A percentile compares a stretch with the other conserved stretches of the same genome.
These are phyloP conservation scores for Aspergillus sp. DNA, from an alignment of 2,329 filamentous ascomycete genomes.

Conservation along the genomic window DNA sequence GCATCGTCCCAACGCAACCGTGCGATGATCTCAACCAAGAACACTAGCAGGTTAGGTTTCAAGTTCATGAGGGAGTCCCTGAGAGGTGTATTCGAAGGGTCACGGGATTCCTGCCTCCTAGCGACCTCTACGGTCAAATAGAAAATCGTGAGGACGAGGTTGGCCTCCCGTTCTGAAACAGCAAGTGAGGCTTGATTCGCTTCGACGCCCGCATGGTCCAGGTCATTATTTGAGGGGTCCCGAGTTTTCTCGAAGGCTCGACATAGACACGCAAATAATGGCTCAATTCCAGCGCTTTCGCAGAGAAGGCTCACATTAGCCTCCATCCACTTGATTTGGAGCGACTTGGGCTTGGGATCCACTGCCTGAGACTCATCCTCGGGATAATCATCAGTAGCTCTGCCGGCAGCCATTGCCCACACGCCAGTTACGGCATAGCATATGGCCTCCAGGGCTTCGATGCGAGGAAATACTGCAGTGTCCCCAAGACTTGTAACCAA, in stretches of 20 bases:
- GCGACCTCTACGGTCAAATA: conserved; percentile 43
- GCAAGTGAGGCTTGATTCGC: conserved; percentile 32
- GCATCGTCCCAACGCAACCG: conserved; percentile 68
- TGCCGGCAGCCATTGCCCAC: conserved; percentile 66
- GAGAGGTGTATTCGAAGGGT: conserved; percentile 22
- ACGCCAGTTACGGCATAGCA: conserved; percentile 62
- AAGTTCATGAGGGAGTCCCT: conserved; percentile 49
- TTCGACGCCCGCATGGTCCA: conserved; percentile 29
- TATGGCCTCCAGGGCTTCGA: conserved; percentile 46
- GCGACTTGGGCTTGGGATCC: conserved; percentile 46
- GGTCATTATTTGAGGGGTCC: conserved; percentile 19
- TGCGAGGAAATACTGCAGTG: conserved; percentile 38
- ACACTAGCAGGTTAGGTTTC: conserved; percentile 67
- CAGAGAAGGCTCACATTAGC: conserved; percentile 38
- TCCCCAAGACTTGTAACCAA: conserved; percentile 37
- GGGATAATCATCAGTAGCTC: conserved; percentile 27
- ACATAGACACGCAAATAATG: conserved; percentile 37
- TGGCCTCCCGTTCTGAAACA: conserved; percentile 39
- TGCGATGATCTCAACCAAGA: conserved; percentile 67
- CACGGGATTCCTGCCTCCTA: conserved; percentile 32
- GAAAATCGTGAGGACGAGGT: conserved; percentile 41
- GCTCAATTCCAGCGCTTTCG: conserved; percentile 33
- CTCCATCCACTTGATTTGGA: conserved; percentile 49
- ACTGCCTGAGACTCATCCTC: conserved; percentile 35
- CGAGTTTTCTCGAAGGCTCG: conserved; percentile 39